Base-by-base conservation (phyloP, 768 basidiomycete genomes). In the Boletus fagicola region DNA sequence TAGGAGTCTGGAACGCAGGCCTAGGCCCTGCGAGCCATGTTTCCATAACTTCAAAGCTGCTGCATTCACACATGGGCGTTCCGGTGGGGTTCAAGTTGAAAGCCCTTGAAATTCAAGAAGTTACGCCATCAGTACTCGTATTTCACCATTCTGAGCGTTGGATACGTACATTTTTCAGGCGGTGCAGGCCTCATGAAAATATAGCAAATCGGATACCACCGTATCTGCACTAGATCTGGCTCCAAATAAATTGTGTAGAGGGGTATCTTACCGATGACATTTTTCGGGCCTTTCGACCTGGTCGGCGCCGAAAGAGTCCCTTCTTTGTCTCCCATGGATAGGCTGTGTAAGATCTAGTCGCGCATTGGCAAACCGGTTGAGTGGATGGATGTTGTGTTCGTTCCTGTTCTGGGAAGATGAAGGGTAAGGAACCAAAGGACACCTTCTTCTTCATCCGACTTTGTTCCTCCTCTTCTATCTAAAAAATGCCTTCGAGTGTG, bases 401-500 rank as follows among this genome's bases (percentile, higher is more conserved):
- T 50, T 20, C 35, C 39, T 53, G 7, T 9, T n/a, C n/a, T 5
- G 50, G 20, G 40, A 38, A 28, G 43, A 66, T 67, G 62, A 67
- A 65, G 48, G 10, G 18, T 18, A 36, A 22, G 40, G 47, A 30
- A 46, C 30, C 12, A 40, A n/a, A 42, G 15, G 11, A 9, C 26
- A 24, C 7, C 1, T 11, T 9, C 13, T 30, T 7, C 20, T 22
- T 31, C 31, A 26, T 48, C 16, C 9, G 16, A 1, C 28, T 22
- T 28, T 24, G 28, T 13, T 22, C 30, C 2, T 20, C 39, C 3
- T 24, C 39, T 30, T 49, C 30, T 36, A 15, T 28, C 40, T 22
- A 40, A 20, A 11, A n/a, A 38, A 36, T 16, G 1, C 16, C 15
- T 26, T 40, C n/a, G 20, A 65, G 47, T 16, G 22, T 49, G 2